These are phyloP conservation scores for Monosporascus sp. DNA, from an alignment of 2,329 filamentous ascomycete species.

Conservation along the genomic window DNA sequence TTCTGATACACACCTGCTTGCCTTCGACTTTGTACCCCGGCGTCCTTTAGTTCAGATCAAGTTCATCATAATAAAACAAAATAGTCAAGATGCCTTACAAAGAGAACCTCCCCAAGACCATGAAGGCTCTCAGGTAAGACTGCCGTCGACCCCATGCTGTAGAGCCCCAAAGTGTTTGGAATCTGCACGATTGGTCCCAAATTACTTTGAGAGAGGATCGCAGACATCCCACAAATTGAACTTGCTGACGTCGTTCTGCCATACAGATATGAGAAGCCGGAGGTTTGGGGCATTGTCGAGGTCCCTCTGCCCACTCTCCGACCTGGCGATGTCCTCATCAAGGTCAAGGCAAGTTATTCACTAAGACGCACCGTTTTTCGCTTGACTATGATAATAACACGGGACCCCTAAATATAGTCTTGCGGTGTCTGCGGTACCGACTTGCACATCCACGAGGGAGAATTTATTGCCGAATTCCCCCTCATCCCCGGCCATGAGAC, in stretches of 20 bases:
- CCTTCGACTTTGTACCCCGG: not conserved
- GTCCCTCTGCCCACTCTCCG: conserved; percentile 57
- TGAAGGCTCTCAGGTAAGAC: conserved; percentile 54
- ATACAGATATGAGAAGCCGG: conserved; percentile 55
- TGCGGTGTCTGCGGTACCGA: conserved; percentile 33
- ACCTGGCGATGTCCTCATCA: conserved; percentile 56
- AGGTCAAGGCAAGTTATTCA: conserved; percentile 50
- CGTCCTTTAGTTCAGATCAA: not conserved
- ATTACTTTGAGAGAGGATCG: not conserved
- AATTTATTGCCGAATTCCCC: conserved; percentile 60
- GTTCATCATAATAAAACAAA: not conserved
- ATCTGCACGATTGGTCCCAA: no score
- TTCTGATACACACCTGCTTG: not conserved
- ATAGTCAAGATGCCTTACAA: conserved; percentile 23
- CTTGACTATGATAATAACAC: conserved; percentile 8
- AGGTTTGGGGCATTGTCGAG: conserved; percentile 54
- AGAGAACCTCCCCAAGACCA: conserved; percentile 28
- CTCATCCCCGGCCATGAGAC: conserved; percentile 65
- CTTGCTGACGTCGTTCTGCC: conserved; percentile 13
- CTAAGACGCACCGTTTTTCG: not conserved
- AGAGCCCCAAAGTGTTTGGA: no score
- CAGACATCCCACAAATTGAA: not conserved
- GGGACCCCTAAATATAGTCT: conserved; percentile 14
- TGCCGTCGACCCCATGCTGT: not conserved
- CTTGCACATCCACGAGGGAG: conserved; percentile 60